phyloP scores from a whole-genome alignment of 495 filamentous ascomycete species.

The Lophiotrema nucula region DNA sequence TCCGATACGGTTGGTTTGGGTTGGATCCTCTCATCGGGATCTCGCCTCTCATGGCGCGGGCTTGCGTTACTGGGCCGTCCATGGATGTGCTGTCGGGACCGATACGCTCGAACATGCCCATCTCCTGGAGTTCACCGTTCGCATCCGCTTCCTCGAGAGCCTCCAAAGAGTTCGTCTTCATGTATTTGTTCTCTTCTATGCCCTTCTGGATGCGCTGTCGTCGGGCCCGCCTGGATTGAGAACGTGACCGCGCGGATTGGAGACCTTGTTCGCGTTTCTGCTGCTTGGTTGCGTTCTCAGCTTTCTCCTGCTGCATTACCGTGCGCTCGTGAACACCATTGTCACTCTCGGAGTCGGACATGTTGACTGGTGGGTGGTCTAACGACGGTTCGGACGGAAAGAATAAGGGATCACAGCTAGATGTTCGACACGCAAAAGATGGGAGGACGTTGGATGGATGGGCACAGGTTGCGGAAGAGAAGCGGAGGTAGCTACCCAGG shows the following conservation, averaged over 20 bases:
- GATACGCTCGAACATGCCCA: slow-evolving; percentile 53
- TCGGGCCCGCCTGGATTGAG: slow-evolving; percentile 40
- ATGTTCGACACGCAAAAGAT: neutral
- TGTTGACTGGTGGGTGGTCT: slow-evolving; percentile 26
- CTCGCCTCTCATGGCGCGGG: slow-evolving; percentile 48
- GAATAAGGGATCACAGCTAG: neutral
- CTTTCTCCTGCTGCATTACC: slow-evolving; percentile 41
- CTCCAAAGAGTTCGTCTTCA: slow-evolving; percentile 43
- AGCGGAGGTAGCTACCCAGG: slow-evolving; percentile 2
- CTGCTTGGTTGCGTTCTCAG: slow-evolving; percentile 34
- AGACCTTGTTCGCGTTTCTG: slow-evolving; percentile 35
- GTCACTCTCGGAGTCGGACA: slow-evolving; percentile 39
- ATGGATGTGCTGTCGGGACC: slow-evolving; percentile 49
- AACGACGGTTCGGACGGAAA: neutral
- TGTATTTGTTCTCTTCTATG: slow-evolving; percentile 43
- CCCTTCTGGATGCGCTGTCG: slow-evolving; percentile 41
- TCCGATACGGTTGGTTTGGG: slow-evolving; percentile 42
- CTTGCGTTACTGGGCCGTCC: slow-evolving; percentile 50
- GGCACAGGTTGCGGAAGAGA: neutral
- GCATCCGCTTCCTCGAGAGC: slow-evolving; percentile 49
- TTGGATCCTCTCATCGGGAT: slow-evolving; percentile 46
- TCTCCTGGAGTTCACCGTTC: slow-evolving; percentile 40
- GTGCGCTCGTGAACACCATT: slow-evolving; percentile 38
- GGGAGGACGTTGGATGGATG: neutral
- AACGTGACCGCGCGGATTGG: slow-evolving; percentile 41